These are phyloP conservation scores for Gnaphalium uliginosum DNA, from an alignment of 129 eudicot genomes.

Conservation along the genomic window DNA sequence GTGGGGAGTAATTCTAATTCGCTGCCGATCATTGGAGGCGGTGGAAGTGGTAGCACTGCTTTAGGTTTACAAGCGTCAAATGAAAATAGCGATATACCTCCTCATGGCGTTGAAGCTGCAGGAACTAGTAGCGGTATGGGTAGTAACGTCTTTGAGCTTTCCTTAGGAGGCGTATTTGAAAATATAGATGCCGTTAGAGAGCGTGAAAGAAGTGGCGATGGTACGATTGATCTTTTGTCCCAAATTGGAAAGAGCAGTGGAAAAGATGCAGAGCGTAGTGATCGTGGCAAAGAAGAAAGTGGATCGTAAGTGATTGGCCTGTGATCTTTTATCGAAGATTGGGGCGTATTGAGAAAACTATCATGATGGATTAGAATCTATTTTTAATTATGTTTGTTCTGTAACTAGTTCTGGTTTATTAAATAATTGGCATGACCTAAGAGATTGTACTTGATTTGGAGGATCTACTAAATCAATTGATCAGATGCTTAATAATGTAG, in stretches of 20 bases:
- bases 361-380: constrained; percentile 1
- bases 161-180: constrained; percentile 10
- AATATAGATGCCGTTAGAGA: not conserved
- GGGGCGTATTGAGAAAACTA: not conserved
- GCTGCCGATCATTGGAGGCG: not conserved
- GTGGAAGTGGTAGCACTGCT: constrained; percentile 3
- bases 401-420: not conserved
- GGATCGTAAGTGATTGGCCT: constrained; percentile 12
- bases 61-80: not conserved
- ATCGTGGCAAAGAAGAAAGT: not conserved
- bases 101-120: not conserved
- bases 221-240: constrained; percentile 32
- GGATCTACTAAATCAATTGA: no score
- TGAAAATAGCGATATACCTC: not conserved
- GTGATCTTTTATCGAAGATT: constrained; percentile 14
- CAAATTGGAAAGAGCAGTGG: constrained; percentile 12
- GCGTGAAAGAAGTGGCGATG: constrained; percentile 7
- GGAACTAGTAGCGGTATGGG: not conserved
- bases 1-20: not conserved
- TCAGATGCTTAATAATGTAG: no score
- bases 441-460: not conserved
- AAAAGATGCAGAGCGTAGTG: constrained; percentile 17
- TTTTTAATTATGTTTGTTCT: not conserved
- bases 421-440: not conserved
- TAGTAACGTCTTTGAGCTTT: constrained; percentile 11